Percentiles rank a stretch among this genome's conserved stretches.
Evolutionary conservation across 345 rosid genomes (phyloP).

Genomic region (Pugionium dolabratum): DNA sequence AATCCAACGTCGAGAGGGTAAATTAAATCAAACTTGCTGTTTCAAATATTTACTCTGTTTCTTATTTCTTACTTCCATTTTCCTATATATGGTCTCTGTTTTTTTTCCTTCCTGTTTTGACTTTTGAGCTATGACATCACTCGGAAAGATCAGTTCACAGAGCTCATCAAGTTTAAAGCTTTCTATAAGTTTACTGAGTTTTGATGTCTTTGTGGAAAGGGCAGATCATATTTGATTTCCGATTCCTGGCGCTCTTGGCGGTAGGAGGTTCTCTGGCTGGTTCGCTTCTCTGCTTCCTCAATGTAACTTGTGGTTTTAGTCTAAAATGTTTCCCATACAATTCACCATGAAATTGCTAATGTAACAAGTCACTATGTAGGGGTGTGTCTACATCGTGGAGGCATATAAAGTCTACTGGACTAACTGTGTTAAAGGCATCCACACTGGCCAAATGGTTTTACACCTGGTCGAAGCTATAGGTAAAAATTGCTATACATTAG

Average conservation of each 20-base stretch:
- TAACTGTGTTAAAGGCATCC: slow-evolving; percentile 74
- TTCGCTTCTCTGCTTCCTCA: slow-evolving; percentile 83
- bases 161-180: too few species aligned
- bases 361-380: slow-evolving; percentile 45
- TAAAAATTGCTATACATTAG: slow-evolving; percentile 14
- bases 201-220: slow-evolving; percentile 1
- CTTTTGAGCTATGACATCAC: too few species aligned
- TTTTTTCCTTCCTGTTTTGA: too few species aligned
- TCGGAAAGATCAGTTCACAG: too few species aligned
- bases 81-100: too few species aligned
- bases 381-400: slow-evolving; percentile 70
- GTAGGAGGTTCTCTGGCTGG: slow-evolving; percentile 88
- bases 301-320: slow-evolving; percentile 48
- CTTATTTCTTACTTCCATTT: not conserved
- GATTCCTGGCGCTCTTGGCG: slow-evolving; percentile 83
- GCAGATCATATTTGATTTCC: slow-evolving; percentile 86
- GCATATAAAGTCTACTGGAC: slow-evolving; percentile 88
- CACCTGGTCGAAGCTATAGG: slow-evolving; percentile 92
- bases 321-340: slow-evolving; percentile 11
- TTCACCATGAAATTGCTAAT: not conserved
- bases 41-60: slow-evolving; percentile 10
- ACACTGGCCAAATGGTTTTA: slow-evolving; percentile 86
- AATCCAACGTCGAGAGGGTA: slow-evolving; percentile 78
- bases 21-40: not conserved
- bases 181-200: not conserved